These are phyloP conservation scores for Melastoma candidum DNA, from an alignment of 441 rosid genomes.

Conservation along the genomic window DNA sequence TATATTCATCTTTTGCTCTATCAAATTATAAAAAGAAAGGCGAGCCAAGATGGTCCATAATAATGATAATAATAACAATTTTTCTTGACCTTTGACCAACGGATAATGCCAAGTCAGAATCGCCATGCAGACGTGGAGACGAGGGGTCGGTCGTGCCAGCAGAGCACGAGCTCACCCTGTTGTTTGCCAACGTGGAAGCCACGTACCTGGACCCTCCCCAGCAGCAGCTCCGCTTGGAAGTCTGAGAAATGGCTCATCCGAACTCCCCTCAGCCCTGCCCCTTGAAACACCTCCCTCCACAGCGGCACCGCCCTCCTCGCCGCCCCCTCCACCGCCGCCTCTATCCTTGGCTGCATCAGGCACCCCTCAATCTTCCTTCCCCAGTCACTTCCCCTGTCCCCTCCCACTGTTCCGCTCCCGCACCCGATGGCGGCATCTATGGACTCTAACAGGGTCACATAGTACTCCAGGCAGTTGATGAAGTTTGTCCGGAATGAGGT, in stretches of 20 bases:
- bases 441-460: conserved; percentile 69
- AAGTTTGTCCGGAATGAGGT: conserved; percentile 68
- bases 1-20: too few relatives aligned
- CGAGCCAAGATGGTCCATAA: too few relatives aligned
- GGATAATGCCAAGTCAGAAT: conserved; percentile 18
- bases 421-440: conserved; percentile 47
- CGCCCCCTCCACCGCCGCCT: conserved; percentile 44
- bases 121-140: conserved; percentile 90
- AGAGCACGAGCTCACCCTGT: conserved; percentile 78
- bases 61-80: too few relatives aligned
- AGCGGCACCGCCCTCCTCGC: conserved; percentile 31
- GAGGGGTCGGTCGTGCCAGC: conserved; percentile 74
- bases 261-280: conserved; percentile 70
- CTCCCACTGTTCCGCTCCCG: conserved; percentile 9
- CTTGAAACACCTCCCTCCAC: conserved; percentile 65
- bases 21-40: too few relatives aligned
- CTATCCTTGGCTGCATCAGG: conserved; percentile 49
- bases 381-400: conserved; percentile 35
- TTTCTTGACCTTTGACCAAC: too few relatives aligned
- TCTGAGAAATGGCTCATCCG: conserved; percentile 74
- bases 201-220: conserved; percentile 57
- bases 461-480: conserved; percentile 56
- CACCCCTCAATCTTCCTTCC: conserved; percentile 57
- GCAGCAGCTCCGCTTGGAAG: conserved; percentile 62
- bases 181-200: conserved; percentile 92